Evolutionary conservation across 495 filamentous ascomycete species (phyloP), one percentile per base, ranked within the genome.

Genomic region (Aspergillus homomorphus): DNA sequence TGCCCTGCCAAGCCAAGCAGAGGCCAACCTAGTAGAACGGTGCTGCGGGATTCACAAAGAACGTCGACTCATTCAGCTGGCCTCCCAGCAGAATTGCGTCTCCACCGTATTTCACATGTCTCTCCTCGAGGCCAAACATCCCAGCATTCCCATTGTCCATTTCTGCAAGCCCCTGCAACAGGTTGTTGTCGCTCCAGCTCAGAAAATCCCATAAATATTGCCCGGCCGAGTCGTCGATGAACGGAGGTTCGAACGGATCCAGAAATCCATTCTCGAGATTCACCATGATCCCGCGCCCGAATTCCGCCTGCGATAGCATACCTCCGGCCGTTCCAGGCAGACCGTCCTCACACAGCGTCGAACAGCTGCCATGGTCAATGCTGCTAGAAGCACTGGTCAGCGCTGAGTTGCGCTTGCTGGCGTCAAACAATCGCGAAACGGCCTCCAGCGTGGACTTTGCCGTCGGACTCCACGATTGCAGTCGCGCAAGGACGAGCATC

Each of bases 391-490:
- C 26, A 45, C 54, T 54, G 1, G 24, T 5, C 16, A 68, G 30
- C 7, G 63, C 59, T 8, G 70, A 60, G 10, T 69, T 69, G 2
- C 71, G 63, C 57, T 76, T 74, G 42, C 73, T 77, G 23, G 88
- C 87, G 63, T 89, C 86, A 64, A 86, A 87, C 67, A 92, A 87
- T 57, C 83, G 79, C 60, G 80, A 79, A 41, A 92, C 79, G 15
- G 88, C 85, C 67, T 90, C 87, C 33, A 84, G 73, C 26, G 82
- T 87, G 24, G 87, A 80, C 62, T 85, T 83, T 0, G 89, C 89
- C 0, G 87, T 86, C 24, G 89, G 81, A 16, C 85, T 88, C 80
- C 83, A 90, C 54, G 83, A 80, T 59, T 85, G 78, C 80, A 90
- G 84, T 3, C 82, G 83, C 52, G 87, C 85, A 41, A 92, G 81